Percentiles rank a stretch among this genome's conserved stretches.
These are phyloP conservation scores for Colletotrichum viniferum DNA, from an alignment of 2,329 filamentous ascomycete species.

Conservation along the genomic window DNA sequence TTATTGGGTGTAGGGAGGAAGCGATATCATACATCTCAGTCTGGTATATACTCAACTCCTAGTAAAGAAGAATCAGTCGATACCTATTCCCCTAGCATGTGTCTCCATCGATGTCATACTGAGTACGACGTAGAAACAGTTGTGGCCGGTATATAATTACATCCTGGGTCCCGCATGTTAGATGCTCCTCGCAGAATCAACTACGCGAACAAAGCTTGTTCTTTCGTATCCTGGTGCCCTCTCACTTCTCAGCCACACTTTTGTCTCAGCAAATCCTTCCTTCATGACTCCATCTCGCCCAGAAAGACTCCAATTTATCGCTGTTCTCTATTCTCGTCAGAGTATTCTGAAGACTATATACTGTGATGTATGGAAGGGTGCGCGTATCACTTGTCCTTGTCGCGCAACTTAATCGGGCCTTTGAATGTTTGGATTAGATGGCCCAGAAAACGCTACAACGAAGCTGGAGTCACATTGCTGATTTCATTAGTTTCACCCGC, in stretches of 20 bases:
- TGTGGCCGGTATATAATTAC: neutral
- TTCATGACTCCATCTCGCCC: accelerated
- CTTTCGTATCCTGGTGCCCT: neutral
- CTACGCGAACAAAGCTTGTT: neutral
- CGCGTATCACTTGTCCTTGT: neutral
- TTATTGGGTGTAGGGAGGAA: neutral
- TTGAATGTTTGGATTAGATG: accelerated
- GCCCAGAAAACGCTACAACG: neutral
- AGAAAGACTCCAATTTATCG: accelerated
- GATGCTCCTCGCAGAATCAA: neutral
- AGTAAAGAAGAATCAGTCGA: neutral
- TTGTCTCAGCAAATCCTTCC: neutral
- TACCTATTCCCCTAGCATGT: neutral
- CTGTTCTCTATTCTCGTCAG: neutral
- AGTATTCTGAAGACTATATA: neutral
- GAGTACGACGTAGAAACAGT: neutral
- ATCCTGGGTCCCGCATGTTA: neutral
- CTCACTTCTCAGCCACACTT: neutral
- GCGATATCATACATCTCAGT: neutral
- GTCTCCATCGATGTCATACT: neutral
- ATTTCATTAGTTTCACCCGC: neutral
- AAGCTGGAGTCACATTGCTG: neutral
- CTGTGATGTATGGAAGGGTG: neutral
- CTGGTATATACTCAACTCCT: neutral
- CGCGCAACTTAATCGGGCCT: neutral